These are phyloP conservation scores for Patellifolia procumbens DNA, from an alignment of 179 eudicot species.

Conservation along the genomic window DNA sequence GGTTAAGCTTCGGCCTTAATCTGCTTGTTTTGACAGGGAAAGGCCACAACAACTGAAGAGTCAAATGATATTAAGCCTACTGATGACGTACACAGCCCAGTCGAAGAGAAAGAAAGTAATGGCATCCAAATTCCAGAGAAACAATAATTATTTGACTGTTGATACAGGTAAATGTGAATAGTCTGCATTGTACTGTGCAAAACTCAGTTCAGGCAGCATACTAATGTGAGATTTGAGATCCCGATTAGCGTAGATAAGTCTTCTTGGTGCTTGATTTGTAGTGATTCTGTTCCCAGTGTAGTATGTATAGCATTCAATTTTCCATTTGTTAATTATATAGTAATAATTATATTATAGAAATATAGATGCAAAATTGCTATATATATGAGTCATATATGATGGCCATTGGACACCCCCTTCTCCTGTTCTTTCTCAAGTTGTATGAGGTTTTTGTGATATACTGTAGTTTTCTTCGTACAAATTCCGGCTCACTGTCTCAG, in stretches of 20 bases:
- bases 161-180: constrained; percentile 25
- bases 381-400: no score
- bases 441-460: no score
- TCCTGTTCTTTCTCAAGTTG: background rate
- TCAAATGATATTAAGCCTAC: constrained; percentile 19
- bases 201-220: constrained; percentile 12
- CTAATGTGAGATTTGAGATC: constrained; percentile 5
- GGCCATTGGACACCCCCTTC: no score
- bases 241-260: constrained; percentile 10
- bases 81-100: constrained; percentile 22
- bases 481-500: no score
- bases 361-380: constrained; percentile 13
- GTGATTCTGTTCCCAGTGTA: constrained; percentile 19
- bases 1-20: background rate
- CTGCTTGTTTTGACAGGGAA: constrained; percentile 29
- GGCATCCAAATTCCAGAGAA: constrained; percentile 17
- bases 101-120: constrained; percentile 23
- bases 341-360: constrained; percentile 15
- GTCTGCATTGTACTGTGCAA: constrained; percentile 16
- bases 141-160: constrained; percentile 15
- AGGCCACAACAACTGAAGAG: constrained; percentile 24
- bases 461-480: no score
- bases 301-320: constrained; percentile 25
- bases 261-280: constrained; percentile 15
- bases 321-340: constrained; percentile 21